A percentile compares a stretch with the other conserved stretches of the same genome.
These are phyloP conservation scores for Agrostemma githago DNA, from an alignment of 148 eudicot species.

Conservation along the genomic window DNA sequence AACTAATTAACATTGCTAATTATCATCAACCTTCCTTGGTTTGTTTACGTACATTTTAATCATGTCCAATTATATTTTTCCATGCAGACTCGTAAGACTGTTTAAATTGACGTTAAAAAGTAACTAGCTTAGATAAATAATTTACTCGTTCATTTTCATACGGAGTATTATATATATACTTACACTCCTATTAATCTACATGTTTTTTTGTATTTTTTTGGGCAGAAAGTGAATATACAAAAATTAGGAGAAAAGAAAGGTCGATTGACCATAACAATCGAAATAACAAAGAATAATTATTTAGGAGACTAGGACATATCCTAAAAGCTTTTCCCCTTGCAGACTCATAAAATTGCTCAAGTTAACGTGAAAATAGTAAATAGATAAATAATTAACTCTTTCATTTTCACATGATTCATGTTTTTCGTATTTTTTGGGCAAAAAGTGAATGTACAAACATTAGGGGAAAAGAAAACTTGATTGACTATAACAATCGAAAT, in stretches of 20 bases:
- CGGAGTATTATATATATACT: too few relatives aligned
- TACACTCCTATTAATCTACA: too few relatives aligned
- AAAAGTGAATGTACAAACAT: slow-evolving; percentile 46
- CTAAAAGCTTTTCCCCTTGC: too few relatives aligned
- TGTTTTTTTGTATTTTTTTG: too few relatives aligned
- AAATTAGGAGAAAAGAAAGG: slow-evolving; percentile 20
- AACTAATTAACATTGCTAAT: slow-evolving; percentile 16
- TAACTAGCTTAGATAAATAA: not conserved
- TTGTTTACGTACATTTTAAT: slow-evolving; percentile 8
- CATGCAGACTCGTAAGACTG: not conserved
- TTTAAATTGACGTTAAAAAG: not conserved
- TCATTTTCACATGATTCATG: too few relatives aligned
- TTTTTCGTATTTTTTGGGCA: not conserved
- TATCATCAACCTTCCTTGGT: slow-evolving; percentile 13
- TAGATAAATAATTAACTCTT: too few relatives aligned
- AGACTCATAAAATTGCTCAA: too few relatives aligned
- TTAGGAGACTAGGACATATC: slow-evolving; percentile 37
- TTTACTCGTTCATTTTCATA: too few relatives aligned
- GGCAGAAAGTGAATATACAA: slow-evolving; percentile 32
- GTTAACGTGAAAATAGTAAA: too few relatives aligned
- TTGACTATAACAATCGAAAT: slow-evolving; percentile 38
- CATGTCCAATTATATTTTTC: not conserved
- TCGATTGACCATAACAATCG: slow-evolving; percentile 33
- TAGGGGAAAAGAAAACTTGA: slow-evolving; percentile 15
- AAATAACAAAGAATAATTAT: slow-evolving; percentile 30